Percentiles rank a stretch among this genome's conserved stretches.
Conservation (phyloP, 805 yeast species). For the Hanseniaspora lachancei region DNA sequence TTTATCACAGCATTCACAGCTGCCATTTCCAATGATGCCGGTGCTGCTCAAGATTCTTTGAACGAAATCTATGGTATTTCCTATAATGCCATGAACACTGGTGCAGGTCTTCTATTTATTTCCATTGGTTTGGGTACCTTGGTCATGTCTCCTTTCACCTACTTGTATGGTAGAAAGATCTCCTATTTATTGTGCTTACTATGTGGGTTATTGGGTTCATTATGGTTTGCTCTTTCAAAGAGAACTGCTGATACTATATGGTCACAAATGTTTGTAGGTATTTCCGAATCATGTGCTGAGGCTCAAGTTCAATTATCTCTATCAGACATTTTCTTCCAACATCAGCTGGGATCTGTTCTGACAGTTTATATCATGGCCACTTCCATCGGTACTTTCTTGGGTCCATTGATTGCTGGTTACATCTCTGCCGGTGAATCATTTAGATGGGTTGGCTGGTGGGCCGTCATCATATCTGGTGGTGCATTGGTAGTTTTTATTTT, state of each 20-base stretch:
- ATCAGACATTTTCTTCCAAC: slow-evolving; percentile 65
- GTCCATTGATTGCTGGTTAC: slow-evolving; percentile 67
- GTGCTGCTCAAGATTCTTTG: slow-evolving; percentile 54
- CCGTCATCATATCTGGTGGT: slow-evolving; percentile 51
- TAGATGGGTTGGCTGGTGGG: slow-evolving; percentile 68
- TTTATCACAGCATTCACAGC: slow-evolving; percentile 57
- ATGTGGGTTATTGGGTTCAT: slow-evolving; percentile 49
- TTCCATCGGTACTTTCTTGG: slow-evolving; percentile 63
- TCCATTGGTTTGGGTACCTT: slow-evolving; percentile 56
- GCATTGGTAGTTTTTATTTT: slow-evolving; percentile 42
- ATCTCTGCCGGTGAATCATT: slow-evolving; percentile 46
- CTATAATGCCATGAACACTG: slow-evolving; percentile 60
- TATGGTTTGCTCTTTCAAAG: slow-evolving; percentile 55
- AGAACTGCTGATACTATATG: slow-evolving; percentile 51
- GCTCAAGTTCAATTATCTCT: slow-evolving; percentile 56
- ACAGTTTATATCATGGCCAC: slow-evolving; percentile 64
- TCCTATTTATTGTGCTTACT: slow-evolving; percentile 48
- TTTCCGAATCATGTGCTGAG: slow-evolving; percentile 64
- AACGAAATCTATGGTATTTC: slow-evolving; percentile 51
- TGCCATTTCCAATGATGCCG: slow-evolving; percentile 63
- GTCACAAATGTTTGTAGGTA: slow-evolving; percentile 73
- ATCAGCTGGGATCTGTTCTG: slow-evolving; percentile 59
- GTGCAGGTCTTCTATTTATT: slow-evolving; percentile 66
- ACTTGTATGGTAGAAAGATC: slow-evolving; percentile 54
- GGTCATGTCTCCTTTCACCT: slow-evolving; percentile 53